Evolutionary conservation across 2,329 filamentous ascomycete species (phyloP).

Genomic region (Pseudonectria foliicola): DNA sequence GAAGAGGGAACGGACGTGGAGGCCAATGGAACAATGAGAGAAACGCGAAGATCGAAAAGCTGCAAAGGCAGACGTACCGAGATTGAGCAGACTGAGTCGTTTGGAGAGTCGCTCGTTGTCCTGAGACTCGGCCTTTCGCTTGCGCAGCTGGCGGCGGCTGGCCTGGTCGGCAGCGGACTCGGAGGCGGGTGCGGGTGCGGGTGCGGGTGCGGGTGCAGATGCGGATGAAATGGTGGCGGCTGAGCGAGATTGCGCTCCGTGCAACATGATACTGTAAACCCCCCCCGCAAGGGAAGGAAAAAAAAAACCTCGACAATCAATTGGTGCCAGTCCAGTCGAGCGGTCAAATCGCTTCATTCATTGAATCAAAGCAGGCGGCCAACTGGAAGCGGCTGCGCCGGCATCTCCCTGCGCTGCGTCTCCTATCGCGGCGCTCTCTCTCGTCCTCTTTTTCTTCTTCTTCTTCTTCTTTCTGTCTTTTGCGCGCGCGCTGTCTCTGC

Average conservation of each 20-base stretch:
- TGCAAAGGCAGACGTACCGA: conserved; percentile 54
- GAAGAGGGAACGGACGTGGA: too few relatives aligned
- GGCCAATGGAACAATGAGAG: conserved; percentile 2
- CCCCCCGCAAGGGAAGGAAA: neutral
- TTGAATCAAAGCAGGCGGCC: too few relatives aligned
- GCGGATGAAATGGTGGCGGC: conserved; percentile 11
- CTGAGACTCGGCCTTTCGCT: conserved; percentile 54
- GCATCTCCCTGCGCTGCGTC: too few relatives aligned
- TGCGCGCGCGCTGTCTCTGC: too few relatives aligned
- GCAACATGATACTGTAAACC: conserved; percentile 26
- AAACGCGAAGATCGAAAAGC: conserved; percentile 3
- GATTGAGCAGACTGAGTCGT: conserved; percentile 70
- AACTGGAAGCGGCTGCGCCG: too few relatives aligned
- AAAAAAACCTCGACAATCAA: neutral
- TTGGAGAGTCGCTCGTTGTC: conserved; percentile 74
- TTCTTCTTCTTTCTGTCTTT: neutral
- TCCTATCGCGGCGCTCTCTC: neutral
- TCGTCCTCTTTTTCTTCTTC: neutral
- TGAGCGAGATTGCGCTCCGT: conserved; percentile 27
- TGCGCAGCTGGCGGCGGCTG: conserved; percentile 30
- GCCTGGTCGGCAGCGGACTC: conserved; percentile 9
- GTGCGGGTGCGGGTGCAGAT: conserved; percentile 7
- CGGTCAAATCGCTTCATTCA: too few relatives aligned
- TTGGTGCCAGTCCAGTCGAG: neutral
- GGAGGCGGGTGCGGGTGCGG: conserved; percentile 1